Base-by-base conservation (phyloP, 148 eudicot species). In the Simmondsia chinensis region DNA sequence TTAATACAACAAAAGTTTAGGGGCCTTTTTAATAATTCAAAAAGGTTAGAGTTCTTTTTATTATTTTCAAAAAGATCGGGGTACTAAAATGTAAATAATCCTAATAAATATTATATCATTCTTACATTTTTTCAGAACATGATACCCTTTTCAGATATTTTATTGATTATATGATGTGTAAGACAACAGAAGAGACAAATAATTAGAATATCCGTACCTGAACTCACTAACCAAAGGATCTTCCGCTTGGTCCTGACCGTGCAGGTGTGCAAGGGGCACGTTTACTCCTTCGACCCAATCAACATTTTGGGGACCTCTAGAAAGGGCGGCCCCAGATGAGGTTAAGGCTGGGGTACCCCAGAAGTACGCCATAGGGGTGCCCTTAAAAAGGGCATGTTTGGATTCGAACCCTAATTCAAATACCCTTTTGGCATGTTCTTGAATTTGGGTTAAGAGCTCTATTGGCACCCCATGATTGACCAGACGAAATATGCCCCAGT, bases 401-500 rank as follows among this genome's bases (percentile, higher is more conserved):
- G 75, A 36, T 39, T 81, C 73, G 26, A 67, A 86, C 14, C 50
- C 13, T 0, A 69, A 9, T 6, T 53, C 42, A 40, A 86, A 73
- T 8, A 73, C 4, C 26, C 39, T 43, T 6, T 52, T 54, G 5
- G 78, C 72, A 24, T 46, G 54, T 3, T 52, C 61, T 20, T 48
- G 65, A 11, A 85, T 65, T 8, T 64, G 17, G 29, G 15, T 15
- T 11, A 72, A 8, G 0, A 85, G 62, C 4, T 18, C 26, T 26
- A 3, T 12, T 24, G 95, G 95, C 4, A 81, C 54, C 40, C 91
- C 91, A 33, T 86, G 95, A 73, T 81, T 86, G 16, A 70, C 64
- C 51, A 86, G 40, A 28, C 95, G 69, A 27, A 81, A 86, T 23
- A 86, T 62, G 2, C 95, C 95, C 86, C 83, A 86, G 2, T 70